Evolutionary conservation across 768 basidiomycete species (phyloP), one percentile per base, ranked within the genome.

Genomic region (Lactifluus subvellereus): DNA sequence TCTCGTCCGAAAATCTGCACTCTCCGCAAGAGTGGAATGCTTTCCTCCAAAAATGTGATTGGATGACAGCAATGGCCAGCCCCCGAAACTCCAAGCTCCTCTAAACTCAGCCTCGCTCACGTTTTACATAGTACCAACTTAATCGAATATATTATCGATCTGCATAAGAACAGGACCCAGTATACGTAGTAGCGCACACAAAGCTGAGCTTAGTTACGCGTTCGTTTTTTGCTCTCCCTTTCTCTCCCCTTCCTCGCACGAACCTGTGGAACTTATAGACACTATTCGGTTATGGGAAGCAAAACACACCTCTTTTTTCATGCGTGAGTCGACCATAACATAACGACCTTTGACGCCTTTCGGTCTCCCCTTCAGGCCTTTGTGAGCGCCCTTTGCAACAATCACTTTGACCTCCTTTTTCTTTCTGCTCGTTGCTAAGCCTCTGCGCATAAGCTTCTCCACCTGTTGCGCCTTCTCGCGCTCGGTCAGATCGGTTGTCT

Each of bases 301-400:
- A 27, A 33, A 50, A 73, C 81, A 40, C 48, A 89, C 91, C 83
- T 94, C 91, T 82, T 95, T 97, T 74, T 82, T 91, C 89, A 94
- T 94, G 67, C 95, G 80, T 4, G 92, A 77, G 74, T 97, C 95
- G 1, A 96, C 93, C 92, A 97, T 97, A 43, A 86, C 78, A 74
- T 97, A 98, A 53, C 90, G 83, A 37, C 96, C 97, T 76, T 97
- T 98, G 62, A 98, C 87, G 65, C 97, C 97, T 73, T 89, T 96
- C 32, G 97, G 96, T 56, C 97, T 77, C 16, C 96, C 97, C 76
- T 94, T 89, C 61, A 96, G 71, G 51, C 94, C 97, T 69, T 84
- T 92, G 73, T 95, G 89, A 6, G 82, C 80, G 52, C 96, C 97
- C 72, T 89, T 92, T 2, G 96, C 96, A 9, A 98, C 96, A 27